Conservation (phyloP, 2,329 filamentous ascomycete genomes). For the Sarocladiaceae sp. region DNA sequence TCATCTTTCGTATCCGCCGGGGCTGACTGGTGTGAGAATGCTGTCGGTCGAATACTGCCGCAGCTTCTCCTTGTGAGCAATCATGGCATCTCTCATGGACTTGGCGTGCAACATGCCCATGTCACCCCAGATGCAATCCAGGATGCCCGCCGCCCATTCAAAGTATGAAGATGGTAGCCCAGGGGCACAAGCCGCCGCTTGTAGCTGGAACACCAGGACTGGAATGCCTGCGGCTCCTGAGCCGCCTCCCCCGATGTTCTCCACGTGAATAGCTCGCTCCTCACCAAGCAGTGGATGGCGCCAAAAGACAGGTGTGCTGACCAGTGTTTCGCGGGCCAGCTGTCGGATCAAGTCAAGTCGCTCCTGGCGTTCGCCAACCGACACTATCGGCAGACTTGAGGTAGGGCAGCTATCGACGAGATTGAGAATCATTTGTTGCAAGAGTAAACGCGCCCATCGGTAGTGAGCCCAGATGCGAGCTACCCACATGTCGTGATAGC, state of each 20-base stretch:
- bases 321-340: conserved; percentile 36
- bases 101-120: conserved; percentile 47
- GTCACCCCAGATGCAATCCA: conserved; percentile 43
- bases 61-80: conserved; percentile 15
- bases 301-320: conserved; percentile 44
- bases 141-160: conserved; percentile 36
- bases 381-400: conserved; percentile 27
- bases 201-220: conserved; percentile 41
- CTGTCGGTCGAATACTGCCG: conserved; percentile 1
- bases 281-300: conserved; percentile 38
- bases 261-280: conserved; percentile 28
- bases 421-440: conserved; percentile 43
- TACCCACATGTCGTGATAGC: conserved; percentile 47
- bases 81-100: conserved; percentile 36
- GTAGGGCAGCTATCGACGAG: conserved; percentile 30
- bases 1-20: no score
- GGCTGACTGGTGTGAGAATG: background rate
- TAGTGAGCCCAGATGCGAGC: conserved; percentile 54
- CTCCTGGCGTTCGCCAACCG: conserved; percentile 22
- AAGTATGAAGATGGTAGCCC: conserved; percentile 35
- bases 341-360: conserved; percentile 28
- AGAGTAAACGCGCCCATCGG: conserved; percentile 50
- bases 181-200: conserved; percentile 39
- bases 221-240: conserved; percentile 42
- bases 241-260: conserved; percentile 31